Conservation (phyloP, 2,329 filamentous ascomycete species). For the Pseudogymnoascus sp. region DNA sequence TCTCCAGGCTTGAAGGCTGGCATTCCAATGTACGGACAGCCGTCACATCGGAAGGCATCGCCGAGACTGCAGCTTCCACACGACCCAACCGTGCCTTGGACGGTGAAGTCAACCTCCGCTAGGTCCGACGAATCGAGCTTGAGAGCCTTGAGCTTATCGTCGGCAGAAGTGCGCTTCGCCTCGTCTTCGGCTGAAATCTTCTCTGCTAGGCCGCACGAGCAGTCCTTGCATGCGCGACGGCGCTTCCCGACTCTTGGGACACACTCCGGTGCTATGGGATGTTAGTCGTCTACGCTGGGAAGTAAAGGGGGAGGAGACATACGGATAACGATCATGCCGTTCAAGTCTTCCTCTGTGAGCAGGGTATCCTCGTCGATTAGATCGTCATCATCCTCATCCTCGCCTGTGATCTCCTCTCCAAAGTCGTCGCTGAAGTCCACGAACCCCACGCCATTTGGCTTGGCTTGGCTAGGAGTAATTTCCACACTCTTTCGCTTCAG, state of each 20-base stretch:
- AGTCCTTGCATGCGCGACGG: constrained; percentile 94
- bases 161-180: constrained; percentile 57
- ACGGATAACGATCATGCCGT: constrained; percentile 74
- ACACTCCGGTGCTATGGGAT: constrained; percentile 67
- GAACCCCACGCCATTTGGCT: constrained; percentile 57
- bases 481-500: constrained; percentile 27
- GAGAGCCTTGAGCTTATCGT: constrained; percentile 57
- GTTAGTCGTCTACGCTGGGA: constrained; percentile 14
- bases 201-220: constrained; percentile 86
- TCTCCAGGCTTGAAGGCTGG: constrained; percentile 96
- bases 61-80: constrained; percentile 92
- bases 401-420: constrained; percentile 44
- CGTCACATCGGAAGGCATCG: constrained; percentile 75
- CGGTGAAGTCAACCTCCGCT: constrained; percentile 89
- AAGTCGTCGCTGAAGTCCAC: constrained; percentile 63
- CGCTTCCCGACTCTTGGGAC: constrained; percentile 81
- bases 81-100: constrained; percentile 92
- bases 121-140: constrained; percentile 74
- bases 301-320: constrained; percentile 37
- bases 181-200: constrained; percentile 80
- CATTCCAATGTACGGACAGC: constrained; percentile 80
- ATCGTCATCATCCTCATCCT: constrained; percentile 65
- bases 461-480: constrained; percentile 18
- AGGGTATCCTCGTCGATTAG: constrained; percentile 87
- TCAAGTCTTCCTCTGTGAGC: constrained; percentile 77